A percentile compares a stretch with the other conserved stretches of the same genome.
phyloP scores from a whole-genome alignment of 176 grass and related monocot species.

The Poa annua region DNA sequence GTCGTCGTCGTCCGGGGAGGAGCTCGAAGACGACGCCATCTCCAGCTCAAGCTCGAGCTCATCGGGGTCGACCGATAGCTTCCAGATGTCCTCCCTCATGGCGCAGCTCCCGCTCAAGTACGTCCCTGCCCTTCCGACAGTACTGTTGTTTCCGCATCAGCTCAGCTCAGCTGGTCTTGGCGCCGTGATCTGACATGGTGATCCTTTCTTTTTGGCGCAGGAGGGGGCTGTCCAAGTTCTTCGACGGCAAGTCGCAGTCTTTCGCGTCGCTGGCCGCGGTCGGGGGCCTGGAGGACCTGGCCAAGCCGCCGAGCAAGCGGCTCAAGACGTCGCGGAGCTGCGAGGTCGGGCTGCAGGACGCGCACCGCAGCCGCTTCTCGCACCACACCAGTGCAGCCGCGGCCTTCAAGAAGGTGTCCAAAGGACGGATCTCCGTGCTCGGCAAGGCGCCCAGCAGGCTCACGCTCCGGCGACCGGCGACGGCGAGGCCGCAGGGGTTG shows the following conservation, averaged over 20 bases:
- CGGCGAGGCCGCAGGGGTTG: not conserved
- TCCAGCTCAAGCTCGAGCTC: conserved; percentile 47
- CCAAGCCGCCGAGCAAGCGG: conserved; percentile 58
- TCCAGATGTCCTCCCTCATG: conserved; percentile 76
- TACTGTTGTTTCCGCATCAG: too few relatives aligned
- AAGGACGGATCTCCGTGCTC: conserved; percentile 2
- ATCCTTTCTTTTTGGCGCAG: conserved; percentile 34
- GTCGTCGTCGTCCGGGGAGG: conserved; percentile 45
- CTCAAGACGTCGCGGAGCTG: conserved; percentile 65
- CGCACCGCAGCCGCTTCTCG: conserved; percentile 32
- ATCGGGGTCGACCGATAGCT: conserved; percentile 43
- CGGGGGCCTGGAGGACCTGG: conserved; percentile 56
- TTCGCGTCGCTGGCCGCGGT: conserved; percentile 67
- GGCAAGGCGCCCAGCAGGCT: conserved; percentile 15
- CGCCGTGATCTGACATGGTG: conserved; percentile 25
- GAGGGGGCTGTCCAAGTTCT: conserved; percentile 76
- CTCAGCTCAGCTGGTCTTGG: not conserved
- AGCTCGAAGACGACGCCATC: conserved; percentile 58
- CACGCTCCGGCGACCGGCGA: conserved; percentile 8
- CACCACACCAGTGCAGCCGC: not conserved
- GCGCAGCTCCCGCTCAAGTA: conserved; percentile 74
- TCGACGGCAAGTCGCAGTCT: conserved; percentile 83
- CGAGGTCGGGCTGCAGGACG: conserved; percentile 50
- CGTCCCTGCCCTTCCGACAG: too few relatives aligned
- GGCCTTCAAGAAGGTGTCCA: conserved; percentile 28